Percentiles rank a stretch among this genome's conserved stretches.
Evolutionary conservation across 306 rosid genomes (phyloP).

Genomic region (Fragaria vesca): DNA sequence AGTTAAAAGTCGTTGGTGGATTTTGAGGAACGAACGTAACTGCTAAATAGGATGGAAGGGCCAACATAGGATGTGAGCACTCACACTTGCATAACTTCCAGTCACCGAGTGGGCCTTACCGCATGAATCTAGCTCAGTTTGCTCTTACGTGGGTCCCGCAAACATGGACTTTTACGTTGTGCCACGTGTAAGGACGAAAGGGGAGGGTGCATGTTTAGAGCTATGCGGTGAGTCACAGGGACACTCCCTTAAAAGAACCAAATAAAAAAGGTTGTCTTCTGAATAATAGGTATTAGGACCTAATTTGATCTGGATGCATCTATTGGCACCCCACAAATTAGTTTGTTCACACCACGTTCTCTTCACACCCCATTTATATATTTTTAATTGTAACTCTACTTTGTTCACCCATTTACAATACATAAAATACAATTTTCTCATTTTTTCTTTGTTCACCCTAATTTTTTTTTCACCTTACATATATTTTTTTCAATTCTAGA

Average conservation of each 20-base stretch:
- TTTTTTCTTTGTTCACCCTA: too few relatives aligned
- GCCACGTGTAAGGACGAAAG: constrained; percentile 26
- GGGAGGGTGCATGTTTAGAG: constrained; percentile 28
- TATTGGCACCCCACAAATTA: too few relatives aligned
- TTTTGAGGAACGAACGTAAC: constrained; percentile 19
- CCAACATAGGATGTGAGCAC: constrained; percentile 6
- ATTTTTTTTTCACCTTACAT: too few relatives aligned
- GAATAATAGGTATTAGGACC: too few relatives aligned
- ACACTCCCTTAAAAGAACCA: neutral
- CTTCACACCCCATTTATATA: too few relatives aligned
- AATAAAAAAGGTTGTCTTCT: too few relatives aligned
- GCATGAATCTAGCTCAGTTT: constrained; percentile 5
- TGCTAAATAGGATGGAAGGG: constrained; percentile 1
- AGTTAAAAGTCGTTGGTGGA: constrained; percentile 28
- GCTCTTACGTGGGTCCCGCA: neutral
- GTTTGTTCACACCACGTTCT: too few relatives aligned
- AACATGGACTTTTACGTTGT: neutral
- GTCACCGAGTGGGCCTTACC: neutral
- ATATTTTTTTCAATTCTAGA: too few relatives aligned
- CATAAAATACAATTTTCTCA: too few relatives aligned
- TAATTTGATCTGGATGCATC: too few relatives aligned
- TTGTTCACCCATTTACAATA: too few relatives aligned
- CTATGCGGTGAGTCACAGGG: constrained; percentile 25
- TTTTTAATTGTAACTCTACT: too few relatives aligned
- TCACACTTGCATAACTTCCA: neutral